Conservation (phyloP, 2,329 filamentous ascomycete species). For the Verticillium alfalfae region DNA sequence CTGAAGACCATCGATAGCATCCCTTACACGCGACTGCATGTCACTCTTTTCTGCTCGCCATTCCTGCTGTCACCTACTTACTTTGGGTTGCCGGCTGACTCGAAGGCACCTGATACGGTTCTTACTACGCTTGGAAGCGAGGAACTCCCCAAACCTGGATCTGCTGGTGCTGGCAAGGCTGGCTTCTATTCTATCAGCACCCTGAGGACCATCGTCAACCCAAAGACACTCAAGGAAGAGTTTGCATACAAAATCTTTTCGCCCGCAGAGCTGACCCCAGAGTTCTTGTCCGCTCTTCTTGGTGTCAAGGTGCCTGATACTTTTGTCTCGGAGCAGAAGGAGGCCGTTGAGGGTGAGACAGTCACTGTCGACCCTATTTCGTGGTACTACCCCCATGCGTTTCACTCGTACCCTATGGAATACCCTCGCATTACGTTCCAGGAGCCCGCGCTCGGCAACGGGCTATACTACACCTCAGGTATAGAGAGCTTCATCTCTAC, state of each 20-base stretch:
- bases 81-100: slow-evolving; percentile 61
- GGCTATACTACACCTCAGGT: slow-evolving; percentile 65
- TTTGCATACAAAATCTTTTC: slow-evolving; percentile 64
- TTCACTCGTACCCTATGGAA: slow-evolving; percentile 81
- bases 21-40: slow-evolving; percentile 82
- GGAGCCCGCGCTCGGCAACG: slow-evolving; percentile 61
- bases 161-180: slow-evolving; percentile 61
- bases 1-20: slow-evolving; percentile 70
- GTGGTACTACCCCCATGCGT: slow-evolving; percentile 73
- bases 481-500: slow-evolving; percentile 95
- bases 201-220: slow-evolving; percentile 59
- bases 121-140: slow-evolving; percentile 72
- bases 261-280: slow-evolving; percentile 42
- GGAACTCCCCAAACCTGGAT: slow-evolving; percentile 44
- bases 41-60: slow-evolving; percentile 81
- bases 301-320: slow-evolving; percentile 39
- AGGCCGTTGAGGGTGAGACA: slow-evolving; percentile 23
- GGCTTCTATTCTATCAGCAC: slow-evolving; percentile 85
- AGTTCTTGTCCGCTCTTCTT: slow-evolving; percentile 48
- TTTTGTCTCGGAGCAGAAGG: slow-evolving; percentile 19
- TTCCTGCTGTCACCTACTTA: slow-evolving; percentile 63
- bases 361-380: slow-evolving; percentile 48
- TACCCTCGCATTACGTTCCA: slow-evolving; percentile 86
- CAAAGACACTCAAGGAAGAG: slow-evolving; percentile 46
- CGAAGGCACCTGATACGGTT: slow-evolving; percentile 63